Conservation (phyloP, 306 rosid species). For the Calophaca sinica region DNA sequence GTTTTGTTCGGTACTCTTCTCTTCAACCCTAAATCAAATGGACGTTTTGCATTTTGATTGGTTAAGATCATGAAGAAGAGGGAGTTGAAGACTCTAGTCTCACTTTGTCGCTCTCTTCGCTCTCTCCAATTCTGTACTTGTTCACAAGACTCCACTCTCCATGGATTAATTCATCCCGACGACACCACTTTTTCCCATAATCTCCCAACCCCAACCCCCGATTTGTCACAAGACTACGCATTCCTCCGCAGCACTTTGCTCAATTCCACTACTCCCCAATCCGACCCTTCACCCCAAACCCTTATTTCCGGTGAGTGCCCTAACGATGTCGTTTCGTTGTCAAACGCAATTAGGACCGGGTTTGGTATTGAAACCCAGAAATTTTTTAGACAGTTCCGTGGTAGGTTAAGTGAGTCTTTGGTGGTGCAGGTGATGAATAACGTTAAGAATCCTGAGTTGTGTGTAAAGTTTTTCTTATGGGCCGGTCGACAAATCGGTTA, state of each 20-base stretch:
- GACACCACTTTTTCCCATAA: constrained; percentile 41
- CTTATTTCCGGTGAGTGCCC: constrained; percentile 43
- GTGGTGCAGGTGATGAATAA: constrained; percentile 64
- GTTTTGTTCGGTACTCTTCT: constrained; percentile 1
- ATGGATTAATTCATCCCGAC: constrained; percentile 59
- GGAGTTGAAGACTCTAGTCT: constrained; percentile 51
- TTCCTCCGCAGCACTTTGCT: constrained; percentile 60
- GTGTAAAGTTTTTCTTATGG: constrained; percentile 78
- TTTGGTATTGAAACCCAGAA: constrained; percentile 58
- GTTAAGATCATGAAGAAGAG: constrained; percentile 52
- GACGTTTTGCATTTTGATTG: not conserved
- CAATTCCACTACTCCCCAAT: constrained; percentile 45
- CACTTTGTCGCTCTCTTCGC: constrained; percentile 40
- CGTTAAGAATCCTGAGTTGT: constrained; percentile 54
- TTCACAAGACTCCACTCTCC: constrained; percentile 53
- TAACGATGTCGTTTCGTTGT: constrained; percentile 55
- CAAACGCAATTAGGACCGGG: constrained; percentile 51
- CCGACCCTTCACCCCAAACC: constrained; percentile 36
- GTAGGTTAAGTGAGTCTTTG: constrained; percentile 54
- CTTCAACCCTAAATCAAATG: constrained; percentile 45
- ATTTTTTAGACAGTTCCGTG: constrained; percentile 70
- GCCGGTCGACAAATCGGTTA: constrained; percentile 83
- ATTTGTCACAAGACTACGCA: constrained; percentile 58
- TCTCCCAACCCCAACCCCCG: constrained; percentile 38
- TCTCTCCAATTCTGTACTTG: constrained; percentile 45